Evolutionary conservation across 495 filamentous ascomycete genomes (phyloP).

Genomic region (Daldinia vernicosa): DNA sequence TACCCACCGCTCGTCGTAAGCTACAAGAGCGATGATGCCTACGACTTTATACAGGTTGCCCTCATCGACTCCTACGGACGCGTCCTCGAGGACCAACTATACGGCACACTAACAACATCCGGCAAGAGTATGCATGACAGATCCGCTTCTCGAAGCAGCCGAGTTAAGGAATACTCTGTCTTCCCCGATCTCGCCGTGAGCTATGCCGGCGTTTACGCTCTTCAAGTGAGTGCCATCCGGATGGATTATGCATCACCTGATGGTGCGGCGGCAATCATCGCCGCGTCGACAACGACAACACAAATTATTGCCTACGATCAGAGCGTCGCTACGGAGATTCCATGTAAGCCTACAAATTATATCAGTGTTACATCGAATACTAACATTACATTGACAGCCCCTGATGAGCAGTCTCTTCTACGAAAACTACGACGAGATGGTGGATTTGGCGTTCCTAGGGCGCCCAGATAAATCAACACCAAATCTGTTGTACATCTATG

Average conservation of each 20-base stretch:
- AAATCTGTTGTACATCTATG: neutral
- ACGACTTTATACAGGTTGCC: conserved; percentile 33
- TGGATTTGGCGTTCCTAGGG: conserved; percentile 32
- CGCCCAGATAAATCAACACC: conserved; percentile 17
- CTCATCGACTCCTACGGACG: conserved; percentile 36
- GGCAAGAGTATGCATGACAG: conserved; percentile 21
- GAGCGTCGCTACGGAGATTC: conserved; percentile 35
- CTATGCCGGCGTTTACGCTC: conserved; percentile 25
- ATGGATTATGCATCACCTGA: conserved; percentile 37
- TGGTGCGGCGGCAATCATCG: conserved; percentile 25
- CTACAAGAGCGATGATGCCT: conserved; percentile 26
- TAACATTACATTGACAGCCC: conserved; percentile 12
- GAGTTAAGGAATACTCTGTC: conserved; percentile 23
- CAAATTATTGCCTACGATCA: conserved; percentile 33
- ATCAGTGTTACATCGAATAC: neutral
- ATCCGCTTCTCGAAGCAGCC: conserved; percentile 28
- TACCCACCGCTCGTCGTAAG: conserved; percentile 40
- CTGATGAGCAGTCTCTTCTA: conserved; percentile 34
- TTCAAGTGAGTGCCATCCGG: conserved; percentile 31
- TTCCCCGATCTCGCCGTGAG: conserved; percentile 34
- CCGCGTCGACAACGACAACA: conserved; percentile 21
- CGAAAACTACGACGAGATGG: conserved; percentile 37
- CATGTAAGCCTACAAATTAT: conserved; percentile 19
- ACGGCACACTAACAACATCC: conserved; percentile 28
- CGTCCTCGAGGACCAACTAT: conserved; percentile 35